Conservation (phyloP, 768 basidiomycete species). For the Termitomyces sp. region DNA sequence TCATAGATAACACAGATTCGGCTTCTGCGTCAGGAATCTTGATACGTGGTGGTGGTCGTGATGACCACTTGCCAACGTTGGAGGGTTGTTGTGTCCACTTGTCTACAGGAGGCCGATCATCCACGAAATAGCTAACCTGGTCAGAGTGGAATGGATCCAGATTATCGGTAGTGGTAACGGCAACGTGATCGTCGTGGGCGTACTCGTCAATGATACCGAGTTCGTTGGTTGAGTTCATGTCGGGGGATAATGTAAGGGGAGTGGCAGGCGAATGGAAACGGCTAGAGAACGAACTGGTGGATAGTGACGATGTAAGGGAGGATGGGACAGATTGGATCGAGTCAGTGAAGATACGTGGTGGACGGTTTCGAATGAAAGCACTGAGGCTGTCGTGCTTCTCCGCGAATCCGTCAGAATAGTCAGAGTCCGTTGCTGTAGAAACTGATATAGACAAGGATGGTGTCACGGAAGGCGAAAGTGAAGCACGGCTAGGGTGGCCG, state of each 20-base stretch:
- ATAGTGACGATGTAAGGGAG: slow-evolving; percentile 39
- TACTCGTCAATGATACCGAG: slow-evolving; percentile 35
- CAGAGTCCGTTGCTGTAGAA: slow-evolving; percentile 12
- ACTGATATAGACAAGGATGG: slow-evolving; percentile 11
- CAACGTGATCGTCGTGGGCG: slow-evolving; percentile 3
- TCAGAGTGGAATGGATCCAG: slow-evolving; percentile 8
- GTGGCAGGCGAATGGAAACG: slow-evolving; percentile 23
- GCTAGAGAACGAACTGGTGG: slow-evolving; percentile 27
- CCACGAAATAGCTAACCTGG: slow-evolving; percentile 5
- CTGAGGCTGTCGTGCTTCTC: slow-evolving; percentile 4
- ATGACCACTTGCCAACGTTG: slow-evolving; percentile 13
- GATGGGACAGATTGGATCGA: slow-evolving; percentile 19
- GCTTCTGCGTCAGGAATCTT: not conserved
- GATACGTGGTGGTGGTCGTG: not conserved
- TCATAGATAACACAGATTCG: not conserved
- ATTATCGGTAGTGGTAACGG: not conserved
- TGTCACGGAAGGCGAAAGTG: slow-evolving; percentile 9
- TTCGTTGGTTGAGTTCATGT: slow-evolving; percentile 10
- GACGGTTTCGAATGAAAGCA: slow-evolving; percentile 17
- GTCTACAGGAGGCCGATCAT: slow-evolving; percentile 9
- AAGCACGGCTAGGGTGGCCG: slow-evolving; percentile 5
- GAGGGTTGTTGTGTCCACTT: slow-evolving; percentile 25
- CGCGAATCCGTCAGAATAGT: slow-evolving; percentile 9
- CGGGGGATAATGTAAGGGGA: slow-evolving; percentile 24
- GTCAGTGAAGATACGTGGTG: slow-evolving; percentile 16